Percentiles rank a stretch among this genome's conserved stretches.
Conservation (phyloP, 768 basidiomycete species). For the Hypholoma sublateritium region DNA sequence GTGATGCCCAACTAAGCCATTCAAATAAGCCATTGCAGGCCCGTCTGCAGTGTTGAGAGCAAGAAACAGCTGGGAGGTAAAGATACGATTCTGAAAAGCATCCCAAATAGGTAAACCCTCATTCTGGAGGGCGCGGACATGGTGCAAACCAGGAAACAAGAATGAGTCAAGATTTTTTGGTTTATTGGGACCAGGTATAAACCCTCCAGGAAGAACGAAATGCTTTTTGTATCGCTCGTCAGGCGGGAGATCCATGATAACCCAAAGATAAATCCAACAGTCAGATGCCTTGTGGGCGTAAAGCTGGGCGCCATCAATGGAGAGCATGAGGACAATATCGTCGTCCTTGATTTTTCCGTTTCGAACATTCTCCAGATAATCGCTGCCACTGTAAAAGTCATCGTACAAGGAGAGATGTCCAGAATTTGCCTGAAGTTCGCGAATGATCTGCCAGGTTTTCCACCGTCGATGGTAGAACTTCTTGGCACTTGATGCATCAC, state of each 20-base stretch:
- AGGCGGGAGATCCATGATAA: constrained; percentile 29
- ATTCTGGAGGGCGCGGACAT: constrained; percentile 9
- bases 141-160: constrained; percentile 18
- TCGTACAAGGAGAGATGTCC: constrained; percentile 13
- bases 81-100: constrained; percentile 9
- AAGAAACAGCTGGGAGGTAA: constrained; percentile 7
- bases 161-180: constrained; percentile 21
- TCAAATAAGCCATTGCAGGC: constrained; percentile 24
- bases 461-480: constrained; percentile 1
- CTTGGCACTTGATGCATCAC: constrained; percentile 2
- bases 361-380: constrained; percentile 25
- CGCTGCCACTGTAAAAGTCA: constrained; percentile 18
- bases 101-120: constrained; percentile 27
- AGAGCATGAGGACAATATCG: constrained; percentile 33
- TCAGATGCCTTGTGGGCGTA: constrained; percentile 27
- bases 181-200: constrained; percentile 25
- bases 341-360: constrained; percentile 22
- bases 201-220: constrained; percentile 21
- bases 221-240: neutral
- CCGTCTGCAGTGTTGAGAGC: constrained; percentile 23
- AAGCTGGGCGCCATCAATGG: constrained; percentile 39
- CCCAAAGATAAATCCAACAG: constrained; percentile 33
- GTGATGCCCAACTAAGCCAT: constrained; percentile 29
- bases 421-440: constrained; percentile 1
- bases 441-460: constrained; percentile 1